Evolutionary conservation across 2,329 filamentous ascomycete genomes (phyloP).

Genomic region (Tolypocladium tropicale): DNA sequence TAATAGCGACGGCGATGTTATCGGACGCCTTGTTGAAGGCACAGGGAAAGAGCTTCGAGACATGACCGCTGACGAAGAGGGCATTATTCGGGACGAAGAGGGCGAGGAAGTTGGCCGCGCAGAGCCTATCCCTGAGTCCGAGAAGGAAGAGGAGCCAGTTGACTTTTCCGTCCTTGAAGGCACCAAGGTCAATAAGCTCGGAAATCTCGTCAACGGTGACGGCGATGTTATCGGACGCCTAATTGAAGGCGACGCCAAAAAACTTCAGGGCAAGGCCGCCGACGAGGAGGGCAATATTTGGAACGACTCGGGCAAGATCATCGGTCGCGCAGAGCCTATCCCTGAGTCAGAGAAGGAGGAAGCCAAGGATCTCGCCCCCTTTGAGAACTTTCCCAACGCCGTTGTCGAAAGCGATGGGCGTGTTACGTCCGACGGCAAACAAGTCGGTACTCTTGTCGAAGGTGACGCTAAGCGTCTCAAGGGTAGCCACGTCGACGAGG

Average conservation of each 20-base stretch:
- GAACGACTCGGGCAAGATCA: constrained; percentile 57
- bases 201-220: constrained; percentile 44
- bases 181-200: constrained; percentile 47
- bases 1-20: constrained; percentile 38
- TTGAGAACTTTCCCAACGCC: constrained; percentile 48
- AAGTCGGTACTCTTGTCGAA: constrained; percentile 51
- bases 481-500: constrained; percentile 56
- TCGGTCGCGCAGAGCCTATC: constrained; percentile 53
- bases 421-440: constrained; percentile 38
- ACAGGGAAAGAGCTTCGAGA: constrained; percentile 54
- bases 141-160: constrained; percentile 12
- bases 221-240: constrained; percentile 50
- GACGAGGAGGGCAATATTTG: constrained; percentile 61
- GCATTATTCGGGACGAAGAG: constrained; percentile 60
- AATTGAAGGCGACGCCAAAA: constrained; percentile 50
- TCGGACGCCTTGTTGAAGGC: constrained; percentile 57
- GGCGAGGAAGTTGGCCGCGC: constrained; percentile 58
- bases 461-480: constrained; percentile 54
- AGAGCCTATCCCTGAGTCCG: constrained; percentile 42
- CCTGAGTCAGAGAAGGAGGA: constrained; percentile 43
- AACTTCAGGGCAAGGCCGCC: constrained; percentile 52
- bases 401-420: constrained; percentile 42
- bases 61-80: constrained; percentile 53
- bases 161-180: constrained; percentile 42
- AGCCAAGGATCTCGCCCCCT: constrained; percentile 36